Evolutionary conservation across 1,284 basidiomycete species (phyloP).

Genomic region (Marasmius sp.): DNA sequence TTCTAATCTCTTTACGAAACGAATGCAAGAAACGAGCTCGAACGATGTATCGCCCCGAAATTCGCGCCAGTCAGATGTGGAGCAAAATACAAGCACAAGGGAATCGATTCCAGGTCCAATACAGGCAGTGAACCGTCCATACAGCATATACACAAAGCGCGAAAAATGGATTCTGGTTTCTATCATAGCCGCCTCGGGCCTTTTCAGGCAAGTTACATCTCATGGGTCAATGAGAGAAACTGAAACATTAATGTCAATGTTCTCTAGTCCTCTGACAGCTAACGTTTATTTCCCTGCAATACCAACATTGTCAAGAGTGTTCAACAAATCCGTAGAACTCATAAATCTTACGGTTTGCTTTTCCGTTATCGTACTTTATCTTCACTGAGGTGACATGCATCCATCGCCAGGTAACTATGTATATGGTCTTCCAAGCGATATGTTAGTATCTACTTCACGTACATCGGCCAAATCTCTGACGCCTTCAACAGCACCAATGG

Average conservation of each 20-base stretch:
- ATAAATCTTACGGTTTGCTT: slow-evolving; percentile 65
- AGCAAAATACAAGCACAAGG: background rate
- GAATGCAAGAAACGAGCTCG: too few species aligned
- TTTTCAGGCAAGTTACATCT: slow-evolving; percentile 2
- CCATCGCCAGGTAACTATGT: slow-evolving; percentile 56
- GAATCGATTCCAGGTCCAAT: background rate
- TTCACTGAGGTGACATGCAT: background rate
- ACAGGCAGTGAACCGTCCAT: background rate
- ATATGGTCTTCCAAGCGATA: slow-evolving; percentile 77
- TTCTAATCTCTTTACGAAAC: too few species aligned
- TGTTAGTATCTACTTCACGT: slow-evolving; percentile 36
- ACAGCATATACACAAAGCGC: slow-evolving; percentile 4
- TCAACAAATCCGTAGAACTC: slow-evolving; percentile 62
- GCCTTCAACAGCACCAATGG: slow-evolving; percentile 48
- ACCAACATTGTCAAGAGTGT: slow-evolving; percentile 60
- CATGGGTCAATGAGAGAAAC: background rate
- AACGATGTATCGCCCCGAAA: too few species aligned
- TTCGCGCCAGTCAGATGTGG: too few species aligned
- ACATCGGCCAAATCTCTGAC: slow-evolving; percentile 3
- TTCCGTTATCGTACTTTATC: background rate
- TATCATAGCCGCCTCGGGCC: slow-evolving; percentile 4
- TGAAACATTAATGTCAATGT: background rate
- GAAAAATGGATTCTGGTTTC: slow-evolving; percentile 10
- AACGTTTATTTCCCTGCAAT: slow-evolving; percentile 82
- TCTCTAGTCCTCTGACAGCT: slow-evolving; percentile 62